phyloP scores from a whole-genome alignment of 306 rosid genomes.

The Lathyrus aphaca region DNA sequence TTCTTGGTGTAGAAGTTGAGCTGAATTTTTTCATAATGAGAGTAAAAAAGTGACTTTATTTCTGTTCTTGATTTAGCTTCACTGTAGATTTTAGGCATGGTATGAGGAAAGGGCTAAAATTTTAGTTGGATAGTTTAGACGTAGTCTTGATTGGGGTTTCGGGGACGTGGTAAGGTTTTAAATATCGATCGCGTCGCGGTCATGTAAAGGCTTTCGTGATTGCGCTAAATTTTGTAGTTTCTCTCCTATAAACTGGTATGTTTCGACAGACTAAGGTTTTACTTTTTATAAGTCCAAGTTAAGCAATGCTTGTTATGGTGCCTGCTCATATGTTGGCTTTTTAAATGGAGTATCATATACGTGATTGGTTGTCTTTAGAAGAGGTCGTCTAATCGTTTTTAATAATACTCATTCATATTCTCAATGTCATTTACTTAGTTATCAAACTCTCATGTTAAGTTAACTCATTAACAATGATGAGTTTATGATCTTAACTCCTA shows the following conservation, averaged over 20 bases:
- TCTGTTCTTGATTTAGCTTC: conserved; percentile 5
- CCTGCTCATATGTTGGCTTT: not conserved
- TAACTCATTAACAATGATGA: too few species aligned
- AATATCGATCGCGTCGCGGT: too few species aligned
- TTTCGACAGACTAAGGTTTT: too few species aligned
- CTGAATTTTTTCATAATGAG: conserved; percentile 34
- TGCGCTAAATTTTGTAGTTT: conserved; percentile 21
- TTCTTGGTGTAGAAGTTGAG: conserved; percentile 16
- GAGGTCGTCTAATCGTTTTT: not conserved
- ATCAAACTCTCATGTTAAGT: too few species aligned
- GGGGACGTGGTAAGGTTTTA: not conserved
- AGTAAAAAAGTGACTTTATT: not conserved
- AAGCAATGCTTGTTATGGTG: conserved; percentile 3
- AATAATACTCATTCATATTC: too few species aligned
- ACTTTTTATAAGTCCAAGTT: too few species aligned
- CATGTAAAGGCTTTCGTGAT: not conserved
- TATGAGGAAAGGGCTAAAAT: not conserved
- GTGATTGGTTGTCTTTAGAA: not conserved
- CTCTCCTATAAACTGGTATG: not conserved
- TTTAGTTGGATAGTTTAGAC: conserved; percentile 18
- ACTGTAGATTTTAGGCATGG: not conserved
- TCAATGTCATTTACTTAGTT: too few species aligned
- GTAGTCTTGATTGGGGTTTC: not conserved
- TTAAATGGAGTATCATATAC: not conserved
- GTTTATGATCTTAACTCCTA: too few species aligned